A percentile compares a stretch with the other conserved stretches of the same genome.
Conservation (phyloP, 75 land plant genomes). For the Chamaecyparis obtusa region DNA sequence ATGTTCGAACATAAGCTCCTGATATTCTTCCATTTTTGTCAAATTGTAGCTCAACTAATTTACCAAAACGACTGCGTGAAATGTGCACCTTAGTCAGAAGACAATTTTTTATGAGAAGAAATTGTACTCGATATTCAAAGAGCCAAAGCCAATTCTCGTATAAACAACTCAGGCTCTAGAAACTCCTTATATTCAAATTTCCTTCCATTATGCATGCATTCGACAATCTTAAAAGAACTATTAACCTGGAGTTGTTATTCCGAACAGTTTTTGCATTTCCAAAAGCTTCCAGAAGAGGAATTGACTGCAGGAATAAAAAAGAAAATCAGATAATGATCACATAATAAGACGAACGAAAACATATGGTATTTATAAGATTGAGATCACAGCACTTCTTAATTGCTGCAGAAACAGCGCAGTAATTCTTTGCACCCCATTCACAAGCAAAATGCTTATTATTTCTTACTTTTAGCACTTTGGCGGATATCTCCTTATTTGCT, state of each 20-base stretch:
- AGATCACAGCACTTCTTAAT: neutral
- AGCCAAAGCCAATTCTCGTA: neutral
- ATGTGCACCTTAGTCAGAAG: neutral
- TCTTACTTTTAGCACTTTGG: conserved; percentile 89
- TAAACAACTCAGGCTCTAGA: neutral
- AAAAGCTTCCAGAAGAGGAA: conserved; percentile 94
- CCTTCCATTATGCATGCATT: neutral
- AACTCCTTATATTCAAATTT: neutral
- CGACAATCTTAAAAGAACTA: neutral
- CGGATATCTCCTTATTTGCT: conserved; percentile 46
- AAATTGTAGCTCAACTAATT: conserved; percentile 96
- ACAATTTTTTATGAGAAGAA: neutral
- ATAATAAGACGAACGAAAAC: neutral
- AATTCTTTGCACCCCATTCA: neutral
- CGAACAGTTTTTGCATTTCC: conserved; percentile 92
- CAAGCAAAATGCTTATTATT: neutral
- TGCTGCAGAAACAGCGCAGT: neutral
- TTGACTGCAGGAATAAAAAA: conserved; percentile 51
- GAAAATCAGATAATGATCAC: neutral
- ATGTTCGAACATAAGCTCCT: conserved; percentile 88
- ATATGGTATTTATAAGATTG: neutral
- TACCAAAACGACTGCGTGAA: conserved; percentile 80
- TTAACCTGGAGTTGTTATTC: conserved; percentile 87
- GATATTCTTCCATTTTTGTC: conserved; percentile 84
- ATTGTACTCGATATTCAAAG: neutral